Evolutionary conservation across 352 stramenopile genomes (phyloP), one percentile per base, ranked within the genome.

Genomic region (Ophiocytium majus): DNA sequence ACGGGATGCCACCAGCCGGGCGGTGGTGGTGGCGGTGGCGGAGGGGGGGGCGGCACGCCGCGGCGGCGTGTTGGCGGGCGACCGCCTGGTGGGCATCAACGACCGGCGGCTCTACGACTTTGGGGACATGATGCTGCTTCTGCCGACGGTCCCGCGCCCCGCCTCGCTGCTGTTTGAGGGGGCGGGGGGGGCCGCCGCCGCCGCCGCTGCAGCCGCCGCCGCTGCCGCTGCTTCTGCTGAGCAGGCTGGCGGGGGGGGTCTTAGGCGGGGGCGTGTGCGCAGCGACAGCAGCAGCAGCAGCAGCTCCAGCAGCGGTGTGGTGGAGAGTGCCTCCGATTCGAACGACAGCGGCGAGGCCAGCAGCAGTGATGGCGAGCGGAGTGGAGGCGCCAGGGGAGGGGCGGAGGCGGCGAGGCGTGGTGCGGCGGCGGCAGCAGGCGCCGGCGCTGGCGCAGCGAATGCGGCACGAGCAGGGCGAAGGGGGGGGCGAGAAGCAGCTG

Each of bases 11-110:
- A 80, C 76, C 31, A 83, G 80, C 33, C 43, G 80, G 34, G 83
- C 83, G 66, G 50, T 86, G 19, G 83, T 86, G 19, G 75, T 49
- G 19, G 64, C 64, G 9, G 64, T 86, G 32, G 80, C 74, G 32
- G 50, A 63, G 10, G 83, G 83, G 10, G 83, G 83, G 19, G 78
- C 43, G 32, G 83, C 83, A 31, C 78, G 50, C 50, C 36, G 37
- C 23, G 49, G 79, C 31, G 83, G 83, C 14, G 83, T 86, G 5
- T 1, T 10, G 1, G 50, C 28, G 76, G 83, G 83, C 50, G 83
- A 86, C 33, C 79, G 75, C n/a, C 79, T 86, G 0, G 83, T 86
- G n/a, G 83, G 83, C 23, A 43, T 84, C 76, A 80, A 86, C 74
- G 83, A 80, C 28, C 31, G 32, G 9, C 83, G 80, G 10, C 32